Percentiles rank a stretch among this genome's conserved stretches.
phyloP scores from a whole-genome alignment of 768 basidiomycete genomes.

The Pulveroboletus sp. region DNA sequence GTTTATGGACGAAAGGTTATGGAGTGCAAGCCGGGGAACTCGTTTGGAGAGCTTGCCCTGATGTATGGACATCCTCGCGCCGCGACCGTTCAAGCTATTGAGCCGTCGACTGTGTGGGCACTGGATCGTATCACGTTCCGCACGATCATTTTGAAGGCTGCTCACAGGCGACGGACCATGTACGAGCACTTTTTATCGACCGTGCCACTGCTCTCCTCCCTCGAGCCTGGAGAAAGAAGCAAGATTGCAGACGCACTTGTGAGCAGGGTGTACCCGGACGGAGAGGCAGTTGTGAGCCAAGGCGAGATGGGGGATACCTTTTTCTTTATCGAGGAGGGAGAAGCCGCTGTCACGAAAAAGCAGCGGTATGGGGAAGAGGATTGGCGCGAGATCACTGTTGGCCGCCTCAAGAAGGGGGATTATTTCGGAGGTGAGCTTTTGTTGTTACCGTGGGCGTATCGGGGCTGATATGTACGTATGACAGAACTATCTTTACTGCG shows the following conservation, averaged over 20 bases:
- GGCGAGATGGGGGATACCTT: slow-evolving; percentile 97
- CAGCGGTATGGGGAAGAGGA: slow-evolving; percentile 58
- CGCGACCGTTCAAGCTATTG: slow-evolving; percentile 86
- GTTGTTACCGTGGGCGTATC: background rate
- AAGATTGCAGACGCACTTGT: slow-evolving; percentile 97
- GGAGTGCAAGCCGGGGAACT: slow-evolving; percentile 79
- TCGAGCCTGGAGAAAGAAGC: slow-evolving; percentile 86
- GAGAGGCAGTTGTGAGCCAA: slow-evolving; percentile 84
- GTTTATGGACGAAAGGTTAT: slow-evolving; percentile 80
- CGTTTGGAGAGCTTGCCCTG: slow-evolving; percentile 94
- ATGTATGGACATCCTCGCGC: slow-evolving; percentile 98
- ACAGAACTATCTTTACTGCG: slow-evolving; percentile 89
- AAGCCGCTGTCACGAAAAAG: slow-evolving; percentile 81
- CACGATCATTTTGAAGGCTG: slow-evolving; percentile 93
- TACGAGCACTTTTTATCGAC: slow-evolving; percentile 95
- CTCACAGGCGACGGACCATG: slow-evolving; percentile 88
- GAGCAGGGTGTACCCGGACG: slow-evolving; percentile 77
- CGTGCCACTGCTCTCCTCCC: slow-evolving; percentile 81
- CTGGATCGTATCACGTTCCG: slow-evolving; percentile 98
- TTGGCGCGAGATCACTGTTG: slow-evolving; percentile 66
- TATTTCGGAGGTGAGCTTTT: slow-evolving; percentile 88
- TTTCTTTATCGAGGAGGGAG: slow-evolving; percentile 95
- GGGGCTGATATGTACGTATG: slow-evolving; percentile 7
- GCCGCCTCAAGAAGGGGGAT: slow-evolving; percentile 82
- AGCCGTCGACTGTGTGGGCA: slow-evolving; percentile 86